Evolutionary conservation across 768 basidiomycete species (phyloP), one percentile per base, ranked within the genome.

Genomic region (Kwoniella sp.): DNA sequence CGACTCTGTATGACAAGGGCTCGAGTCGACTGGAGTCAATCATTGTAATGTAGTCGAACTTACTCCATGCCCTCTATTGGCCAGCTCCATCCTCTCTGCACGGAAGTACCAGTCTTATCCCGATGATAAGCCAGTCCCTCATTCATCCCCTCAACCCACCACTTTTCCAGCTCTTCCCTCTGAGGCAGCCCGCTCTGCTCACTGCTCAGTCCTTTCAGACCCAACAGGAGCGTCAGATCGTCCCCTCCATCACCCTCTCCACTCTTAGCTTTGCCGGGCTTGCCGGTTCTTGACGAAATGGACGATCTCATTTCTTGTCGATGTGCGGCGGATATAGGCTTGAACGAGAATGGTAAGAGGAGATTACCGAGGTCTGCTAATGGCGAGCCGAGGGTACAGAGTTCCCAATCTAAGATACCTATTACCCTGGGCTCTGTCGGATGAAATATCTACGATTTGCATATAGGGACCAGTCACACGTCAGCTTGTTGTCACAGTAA

Each of bases 381-480:
- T 86, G 92, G 90, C 73, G 90, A 92, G 6, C 93, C 94, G 10
- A 99, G 85, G 0, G 95, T 97, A 74, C 92, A 96, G 26, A 99
- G 82, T 77, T 99, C 95, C 95, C 95, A 99, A 74, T 99, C 95
- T 54, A 99, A 80, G 40, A 99, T 92, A 5, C 92, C 96, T 67
- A 98, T 92, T 2, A 98, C 93, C 46, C 85, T 83, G 65, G 93
- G 91, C 80, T 97, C 88, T 0, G 88, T 91, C 0, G 90, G 88
- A 71, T 98, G 94, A 81, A 96, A 98, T 67, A 83, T 82, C 80
- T 81, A 44, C 29, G 8, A 29, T 3, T 15, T 36, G 40, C 17
- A 13, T 13, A 40, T 15, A 17, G 13, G 19, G 40, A 26, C 3
- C 4, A 33, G 36, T n/a, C 40, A 40, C 29, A 12, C n/a, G 33